These are phyloP conservation scores for Trapa bicornis DNA, from an alignment of 345 rosid genomes.

Conservation along the genomic window DNA sequence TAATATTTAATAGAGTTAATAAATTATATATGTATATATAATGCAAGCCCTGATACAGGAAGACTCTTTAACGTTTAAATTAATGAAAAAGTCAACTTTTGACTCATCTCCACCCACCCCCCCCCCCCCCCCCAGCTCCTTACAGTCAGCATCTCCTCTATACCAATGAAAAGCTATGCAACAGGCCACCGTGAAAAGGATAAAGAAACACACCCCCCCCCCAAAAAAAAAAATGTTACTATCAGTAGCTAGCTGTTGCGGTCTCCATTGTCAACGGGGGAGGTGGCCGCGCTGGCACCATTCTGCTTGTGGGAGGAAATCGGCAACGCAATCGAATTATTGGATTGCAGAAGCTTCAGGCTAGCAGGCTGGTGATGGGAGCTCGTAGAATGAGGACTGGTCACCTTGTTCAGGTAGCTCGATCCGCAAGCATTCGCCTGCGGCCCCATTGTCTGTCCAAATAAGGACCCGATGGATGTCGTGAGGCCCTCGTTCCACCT, in stretches of 20 bases:
- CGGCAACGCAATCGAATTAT: neutral
- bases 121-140: neutral
- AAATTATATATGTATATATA: too few relatives aligned
- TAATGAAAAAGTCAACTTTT: neutral
- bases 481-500: slow-evolving; percentile 16
- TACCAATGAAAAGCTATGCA: neutral
- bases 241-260: neutral
- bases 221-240: neutral
- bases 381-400: slow-evolving; percentile 1
- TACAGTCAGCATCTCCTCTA: neutral
- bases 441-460: neutral
- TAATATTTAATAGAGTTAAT: too few relatives aligned
- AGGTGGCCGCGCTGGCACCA: neutral
- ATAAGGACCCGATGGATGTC: slow-evolving; percentile 8
- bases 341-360: neutral
- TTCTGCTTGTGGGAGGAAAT: slow-evolving; percentile 1
- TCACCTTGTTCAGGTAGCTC: slow-evolving; percentile 21
- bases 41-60: too few relatives aligned
- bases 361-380: slow-evolving; percentile 11
- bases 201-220: too few relatives aligned
- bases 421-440: slow-evolving; percentile 22
- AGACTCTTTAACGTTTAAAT: neutral
- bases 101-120: neutral
- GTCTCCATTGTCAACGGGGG: neutral
- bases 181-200: too few relatives aligned